These are phyloP conservation scores for Rhodamnia rubescens DNA, from an alignment of 345 rosid species.

Conservation along the genomic window DNA sequence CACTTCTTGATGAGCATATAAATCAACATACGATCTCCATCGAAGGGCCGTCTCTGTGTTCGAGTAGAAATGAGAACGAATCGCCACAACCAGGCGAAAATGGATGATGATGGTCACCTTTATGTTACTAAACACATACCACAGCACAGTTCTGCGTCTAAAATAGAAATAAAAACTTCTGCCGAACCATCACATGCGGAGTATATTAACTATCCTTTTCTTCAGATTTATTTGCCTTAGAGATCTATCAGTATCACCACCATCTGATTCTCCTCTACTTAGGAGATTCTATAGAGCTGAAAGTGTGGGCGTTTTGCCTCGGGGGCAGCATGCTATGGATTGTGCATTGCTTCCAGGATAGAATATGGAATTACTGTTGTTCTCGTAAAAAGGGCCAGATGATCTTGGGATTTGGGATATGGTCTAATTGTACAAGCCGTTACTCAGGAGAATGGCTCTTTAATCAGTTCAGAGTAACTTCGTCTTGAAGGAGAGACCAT, in stretches of 20 bases:
- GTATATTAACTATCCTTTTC: background rate
- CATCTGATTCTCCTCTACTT: background rate
- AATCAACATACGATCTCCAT: background rate
- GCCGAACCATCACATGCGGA: background rate
- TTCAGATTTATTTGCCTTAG: background rate
- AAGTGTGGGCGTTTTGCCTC: background rate
- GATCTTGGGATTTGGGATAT: background rate
- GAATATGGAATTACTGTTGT: background rate
- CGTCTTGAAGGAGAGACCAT: background rate
- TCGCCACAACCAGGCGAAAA: background rate
- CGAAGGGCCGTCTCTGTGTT: background rate
- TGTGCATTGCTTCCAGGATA: background rate
- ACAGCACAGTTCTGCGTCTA: background rate
- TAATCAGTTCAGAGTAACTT: background rate
- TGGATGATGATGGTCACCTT: background rate
- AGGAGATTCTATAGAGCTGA: background rate
- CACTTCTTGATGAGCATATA: background rate
- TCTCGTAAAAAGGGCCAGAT: background rate
- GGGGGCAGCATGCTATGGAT: background rate
- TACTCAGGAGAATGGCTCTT: background rate
- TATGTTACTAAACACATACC: background rate
- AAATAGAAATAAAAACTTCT: background rate
- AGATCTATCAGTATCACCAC: background rate
- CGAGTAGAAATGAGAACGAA: background rate
- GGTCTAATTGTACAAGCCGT: background rate